phyloP scores from a whole-genome alignment of 306 rosid species.

The Pachyrhizus erosus region DNA sequence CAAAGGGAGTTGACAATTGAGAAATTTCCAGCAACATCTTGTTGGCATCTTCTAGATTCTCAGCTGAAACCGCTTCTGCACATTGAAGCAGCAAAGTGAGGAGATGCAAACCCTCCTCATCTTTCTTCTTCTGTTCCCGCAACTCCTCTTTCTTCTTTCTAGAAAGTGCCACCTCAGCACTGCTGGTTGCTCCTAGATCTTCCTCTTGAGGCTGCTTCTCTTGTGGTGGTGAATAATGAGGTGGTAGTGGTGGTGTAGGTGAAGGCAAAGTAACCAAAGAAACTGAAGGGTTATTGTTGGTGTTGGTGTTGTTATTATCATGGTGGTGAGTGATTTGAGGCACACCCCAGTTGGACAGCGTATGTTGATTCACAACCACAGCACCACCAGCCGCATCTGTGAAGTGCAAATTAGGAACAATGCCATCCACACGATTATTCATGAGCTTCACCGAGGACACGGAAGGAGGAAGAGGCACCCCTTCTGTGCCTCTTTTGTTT shows the following conservation, averaged over 20 bases:
- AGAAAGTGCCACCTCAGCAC: constrained; percentile 36
- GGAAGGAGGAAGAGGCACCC: constrained; percentile 6
- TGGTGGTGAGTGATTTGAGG: constrained; percentile 39
- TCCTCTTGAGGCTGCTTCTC: constrained; percentile 45
- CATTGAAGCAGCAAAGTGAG: constrained; percentile 88
- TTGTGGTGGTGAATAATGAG: constrained; percentile 38
- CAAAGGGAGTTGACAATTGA: constrained; percentile 85
- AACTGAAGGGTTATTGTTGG: constrained; percentile 36
- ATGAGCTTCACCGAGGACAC: constrained; percentile 14
- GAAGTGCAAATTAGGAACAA: constrained; percentile 40
- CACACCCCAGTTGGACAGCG: constrained; percentile 64
- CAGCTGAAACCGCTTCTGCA: constrained; percentile 94
- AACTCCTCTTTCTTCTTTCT: constrained; percentile 80
- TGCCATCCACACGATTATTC: constrained; percentile 13
- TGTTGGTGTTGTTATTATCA: neutral
- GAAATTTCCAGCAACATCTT: constrained; percentile 84
- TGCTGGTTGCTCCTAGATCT: constrained; percentile 14
- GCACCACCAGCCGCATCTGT: constrained; percentile 34
- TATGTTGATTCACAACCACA: constrained; percentile 49
- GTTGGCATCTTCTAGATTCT: constrained; percentile 84
- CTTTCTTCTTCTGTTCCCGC: constrained; percentile 78
- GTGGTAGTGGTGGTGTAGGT: constrained; percentile 3
- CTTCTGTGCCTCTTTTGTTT: constrained; percentile 34
- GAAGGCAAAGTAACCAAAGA: constrained; percentile 46
- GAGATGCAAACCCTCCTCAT: constrained; percentile 90